Conservation (phyloP, 805 yeast genomes). For the Wickerhamomyces silvicola region DNA sequence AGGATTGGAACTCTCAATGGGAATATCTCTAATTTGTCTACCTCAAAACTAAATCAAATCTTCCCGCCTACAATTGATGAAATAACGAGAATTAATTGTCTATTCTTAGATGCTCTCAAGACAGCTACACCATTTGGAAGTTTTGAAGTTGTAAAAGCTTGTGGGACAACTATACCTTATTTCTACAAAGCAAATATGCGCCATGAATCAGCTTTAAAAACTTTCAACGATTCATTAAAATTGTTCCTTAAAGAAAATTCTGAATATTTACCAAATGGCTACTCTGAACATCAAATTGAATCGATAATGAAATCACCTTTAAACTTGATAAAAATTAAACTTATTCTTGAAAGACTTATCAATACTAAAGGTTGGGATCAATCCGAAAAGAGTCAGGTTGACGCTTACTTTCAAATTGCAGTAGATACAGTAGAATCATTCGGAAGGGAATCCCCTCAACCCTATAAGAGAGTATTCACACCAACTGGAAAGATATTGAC, state of each 20-base stretch:
- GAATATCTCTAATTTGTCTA: constrained; percentile 45
- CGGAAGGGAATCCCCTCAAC: constrained; percentile 48
- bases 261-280: constrained; percentile 24
- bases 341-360: constrained; percentile 58
- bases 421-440: constrained; percentile 73
- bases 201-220: constrained; percentile 86
- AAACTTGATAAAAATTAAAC: constrained; percentile 64
- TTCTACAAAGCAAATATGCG: constrained; percentile 90
- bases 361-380: constrained; percentile 40
- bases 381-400: constrained; percentile 19
- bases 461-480: constrained; percentile 68
- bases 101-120: constrained; percentile 68
- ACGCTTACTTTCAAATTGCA: constrained; percentile 44
- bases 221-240: constrained; percentile 43
- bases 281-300: constrained; percentile 48
- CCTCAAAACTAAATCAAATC: constrained; percentile 62
- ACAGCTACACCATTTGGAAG: constrained; percentile 65
- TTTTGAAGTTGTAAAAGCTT: constrained; percentile 69
- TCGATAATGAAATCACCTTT: constrained; percentile 61
- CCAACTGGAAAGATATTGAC: constrained; percentile 87
- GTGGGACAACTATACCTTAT: constrained; percentile 80
- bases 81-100: constrained; percentile 82
- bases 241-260: constrained; percentile 34
- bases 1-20: constrained; percentile 61
- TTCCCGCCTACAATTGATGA: constrained; percentile 97